Evolutionary conservation across 805 yeast species (phyloP).

Genomic region (Barnettozyma sp.): DNA sequence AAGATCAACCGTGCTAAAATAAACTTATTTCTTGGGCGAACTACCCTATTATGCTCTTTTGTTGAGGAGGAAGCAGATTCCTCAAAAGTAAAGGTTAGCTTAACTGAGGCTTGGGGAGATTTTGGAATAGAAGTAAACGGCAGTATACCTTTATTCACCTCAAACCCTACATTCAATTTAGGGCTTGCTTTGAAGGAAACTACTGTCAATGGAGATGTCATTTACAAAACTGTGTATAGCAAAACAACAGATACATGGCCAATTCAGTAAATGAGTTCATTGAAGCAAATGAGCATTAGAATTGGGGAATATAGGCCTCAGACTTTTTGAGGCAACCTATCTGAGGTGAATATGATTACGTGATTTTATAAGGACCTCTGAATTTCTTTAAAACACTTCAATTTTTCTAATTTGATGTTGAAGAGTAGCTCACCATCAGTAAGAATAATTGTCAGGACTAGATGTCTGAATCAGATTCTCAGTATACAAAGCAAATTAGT

Average conservation of each 20-base stretch:
- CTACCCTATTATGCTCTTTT: neutral
- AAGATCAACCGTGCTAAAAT: slow-evolving; percentile 17
- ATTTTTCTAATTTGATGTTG: too few species aligned
- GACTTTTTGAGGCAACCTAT: neutral
- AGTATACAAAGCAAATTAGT: too few species aligned
- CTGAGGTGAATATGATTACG: neutral
- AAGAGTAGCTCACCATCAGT: too few species aligned
- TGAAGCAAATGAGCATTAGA: neutral
- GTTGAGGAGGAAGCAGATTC: neutral
- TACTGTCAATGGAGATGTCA: too few species aligned
- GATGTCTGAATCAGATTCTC: too few species aligned
- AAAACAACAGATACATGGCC: too few species aligned
- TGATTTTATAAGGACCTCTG: too few species aligned
- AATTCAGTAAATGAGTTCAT: too few species aligned
- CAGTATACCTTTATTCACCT: neutral
- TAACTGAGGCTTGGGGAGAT: neutral
- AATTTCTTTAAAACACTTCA: too few species aligned
- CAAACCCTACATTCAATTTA: neutral
- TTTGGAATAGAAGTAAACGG: neutral
- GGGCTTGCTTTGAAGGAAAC: neutral
- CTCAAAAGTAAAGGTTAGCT: neutral
- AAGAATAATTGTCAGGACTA: too few species aligned
- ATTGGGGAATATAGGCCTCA: neutral
- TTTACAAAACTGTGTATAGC: too few species aligned
- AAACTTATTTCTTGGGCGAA: slow-evolving; percentile 18